Percentiles rank a stretch among this genome's conserved stretches.
Conservation (phyloP, 305 asterid species). For the Andrographis paniculata region DNA sequence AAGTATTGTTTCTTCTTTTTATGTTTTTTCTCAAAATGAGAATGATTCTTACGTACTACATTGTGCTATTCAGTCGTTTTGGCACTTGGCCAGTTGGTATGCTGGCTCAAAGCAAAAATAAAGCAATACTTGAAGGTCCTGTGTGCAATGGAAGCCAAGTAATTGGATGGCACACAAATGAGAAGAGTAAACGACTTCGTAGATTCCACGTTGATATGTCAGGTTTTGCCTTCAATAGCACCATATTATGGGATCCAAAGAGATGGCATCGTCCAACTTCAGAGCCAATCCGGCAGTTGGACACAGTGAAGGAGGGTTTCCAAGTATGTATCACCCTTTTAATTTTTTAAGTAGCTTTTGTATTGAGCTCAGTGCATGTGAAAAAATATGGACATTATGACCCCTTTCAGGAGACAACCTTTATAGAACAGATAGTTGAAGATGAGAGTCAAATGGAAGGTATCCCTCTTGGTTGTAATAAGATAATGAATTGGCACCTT, state of each 20-base stretch:
- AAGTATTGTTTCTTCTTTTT: neutral
- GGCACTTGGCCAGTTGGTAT: conserved; percentile 99
- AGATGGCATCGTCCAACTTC: conserved; percentile 73
- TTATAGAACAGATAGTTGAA: conserved; percentile 87
- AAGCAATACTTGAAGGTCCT: conserved; percentile 90
- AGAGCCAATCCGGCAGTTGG: conserved; percentile 67
- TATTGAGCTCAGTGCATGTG: conserved; percentile 11
- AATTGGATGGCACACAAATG: conserved; percentile 97
- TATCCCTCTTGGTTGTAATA: conserved; percentile 54
- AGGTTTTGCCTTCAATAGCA: conserved; percentile 97
- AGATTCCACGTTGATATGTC: conserved; percentile 97
- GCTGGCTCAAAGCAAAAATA: conserved; percentile 82
- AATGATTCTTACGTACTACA: conserved; percentile 9
- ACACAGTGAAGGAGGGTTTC: conserved; percentile 88
- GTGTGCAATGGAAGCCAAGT: conserved; percentile 86
- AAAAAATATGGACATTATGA: conserved; percentile 11
- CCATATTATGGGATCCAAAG: conserved; percentile 86
- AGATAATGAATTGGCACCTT: conserved; percentile 91
- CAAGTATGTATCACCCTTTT: conserved; percentile 65
- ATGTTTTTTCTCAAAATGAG: conserved; percentile 2
- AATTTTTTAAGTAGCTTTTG: too few relatives aligned
- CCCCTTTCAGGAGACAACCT: conserved; percentile 72
- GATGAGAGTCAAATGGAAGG: conserved; percentile 98
- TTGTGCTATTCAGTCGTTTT: conserved; percentile 55
- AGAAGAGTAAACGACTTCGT: conserved; percentile 82